A percentile compares a stretch with the other conserved stretches of the same genome.
phyloP scores from a whole-genome alignment of 148 eudicot species.

The Diospyros lotus region DNA sequence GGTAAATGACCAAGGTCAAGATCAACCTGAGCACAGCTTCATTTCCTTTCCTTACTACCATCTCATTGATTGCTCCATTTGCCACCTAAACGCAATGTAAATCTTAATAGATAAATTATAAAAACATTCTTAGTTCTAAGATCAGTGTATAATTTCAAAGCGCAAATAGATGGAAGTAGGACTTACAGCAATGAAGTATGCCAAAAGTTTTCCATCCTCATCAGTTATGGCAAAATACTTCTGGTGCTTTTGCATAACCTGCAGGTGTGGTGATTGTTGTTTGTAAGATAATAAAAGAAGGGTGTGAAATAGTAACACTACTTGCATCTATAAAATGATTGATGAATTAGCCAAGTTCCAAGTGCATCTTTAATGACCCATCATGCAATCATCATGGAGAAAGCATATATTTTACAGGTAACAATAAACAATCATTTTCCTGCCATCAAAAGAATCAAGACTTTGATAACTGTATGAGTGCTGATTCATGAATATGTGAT shows the following conservation, averaged over 20 bases:
- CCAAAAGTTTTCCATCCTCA: conserved; percentile 57
- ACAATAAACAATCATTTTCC: too few relatives aligned
- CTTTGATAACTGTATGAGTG: too few relatives aligned
- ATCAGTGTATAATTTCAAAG: not conserved
- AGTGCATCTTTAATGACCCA: not conserved
- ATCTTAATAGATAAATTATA: not conserved
- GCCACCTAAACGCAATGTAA: conserved; percentile 58
- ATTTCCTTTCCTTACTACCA: conserved; percentile 84
- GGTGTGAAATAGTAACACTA: not conserved
- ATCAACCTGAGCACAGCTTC: conserved; percentile 95
- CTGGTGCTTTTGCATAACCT: conserved; percentile 99
- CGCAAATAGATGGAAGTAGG: conserved; percentile 7
- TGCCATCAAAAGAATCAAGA: too few relatives aligned
- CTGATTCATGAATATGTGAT: too few relatives aligned
- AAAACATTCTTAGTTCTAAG: not conserved
- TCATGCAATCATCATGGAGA: not conserved
- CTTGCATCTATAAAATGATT: not conserved
- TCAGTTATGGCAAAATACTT: conserved; percentile 88
- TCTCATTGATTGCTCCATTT: conserved; percentile 82
- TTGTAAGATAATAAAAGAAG: not conserved
- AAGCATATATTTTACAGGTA: not conserved
- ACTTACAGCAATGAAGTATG: conserved; percentile 87
- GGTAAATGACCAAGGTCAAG: conserved; percentile 5
- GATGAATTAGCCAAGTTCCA: not conserved
- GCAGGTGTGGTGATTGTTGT: conserved; percentile 17